phyloP scores from a whole-genome alignment of 2,329 filamentous ascomycete genomes.

The Aspergillus puulaauensis region DNA sequence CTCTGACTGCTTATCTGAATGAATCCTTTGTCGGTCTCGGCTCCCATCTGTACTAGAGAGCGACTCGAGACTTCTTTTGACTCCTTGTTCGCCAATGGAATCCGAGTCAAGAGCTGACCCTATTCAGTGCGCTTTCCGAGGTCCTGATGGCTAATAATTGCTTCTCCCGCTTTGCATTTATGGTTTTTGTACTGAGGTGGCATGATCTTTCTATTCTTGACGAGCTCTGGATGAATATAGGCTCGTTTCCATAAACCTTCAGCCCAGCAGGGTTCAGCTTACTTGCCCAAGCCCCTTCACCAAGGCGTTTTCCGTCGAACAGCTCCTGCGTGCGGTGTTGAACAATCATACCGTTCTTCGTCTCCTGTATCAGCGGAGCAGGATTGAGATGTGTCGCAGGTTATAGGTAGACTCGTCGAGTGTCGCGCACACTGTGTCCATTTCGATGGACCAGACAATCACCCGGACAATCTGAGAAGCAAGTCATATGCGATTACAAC shows the following conservation, averaged over 20 bases:
- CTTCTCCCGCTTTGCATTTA: constrained; percentile 14
- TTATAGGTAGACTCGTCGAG: neutral
- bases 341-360: constrained; percentile 39
- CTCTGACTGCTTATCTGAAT: neutral
- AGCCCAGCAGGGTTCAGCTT: constrained; percentile 7
- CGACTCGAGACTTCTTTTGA: neutral
- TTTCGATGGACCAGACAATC: neutral
- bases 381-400: neutral
- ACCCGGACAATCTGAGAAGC: neutral
- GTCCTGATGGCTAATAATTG: constrained; percentile 13
- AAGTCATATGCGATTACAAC: neutral
- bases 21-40: neutral
- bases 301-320: constrained; percentile 14
- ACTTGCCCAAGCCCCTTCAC: neutral
- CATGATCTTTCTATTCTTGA: neutral
- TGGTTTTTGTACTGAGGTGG: constrained; percentile 11
- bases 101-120: neutral
- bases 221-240: constrained; percentile 8
- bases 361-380: constrained; percentile 15
- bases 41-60: neutral
- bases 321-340: constrained; percentile 36
- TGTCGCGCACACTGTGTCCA: neutral
- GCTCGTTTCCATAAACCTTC: constrained; percentile 12
- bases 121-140: neutral
- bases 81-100: neutral